Percentiles rank a stretch among this genome's conserved stretches.
Conservation (phyloP, 148 eudicot species). For the Chenopodium quinoa region DNA sequence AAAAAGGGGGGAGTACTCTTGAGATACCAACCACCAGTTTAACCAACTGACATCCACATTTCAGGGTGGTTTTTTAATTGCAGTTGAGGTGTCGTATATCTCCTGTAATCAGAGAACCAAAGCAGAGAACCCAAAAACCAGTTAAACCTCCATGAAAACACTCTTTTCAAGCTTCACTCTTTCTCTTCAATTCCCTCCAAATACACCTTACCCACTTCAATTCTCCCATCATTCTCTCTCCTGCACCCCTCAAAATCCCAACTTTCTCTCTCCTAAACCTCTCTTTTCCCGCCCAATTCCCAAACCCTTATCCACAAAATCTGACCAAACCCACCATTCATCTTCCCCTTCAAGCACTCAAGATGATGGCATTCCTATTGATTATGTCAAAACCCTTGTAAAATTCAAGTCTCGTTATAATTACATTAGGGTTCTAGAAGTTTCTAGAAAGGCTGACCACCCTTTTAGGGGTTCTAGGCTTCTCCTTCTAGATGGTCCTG, state of each 20-base stretch:
- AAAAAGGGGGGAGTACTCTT: no score
- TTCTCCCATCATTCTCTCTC: conserved; percentile 18
- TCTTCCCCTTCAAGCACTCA: conserved; percentile 24
- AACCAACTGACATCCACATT: no score
- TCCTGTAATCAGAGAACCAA: background rate
- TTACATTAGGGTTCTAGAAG: conserved; percentile 65
- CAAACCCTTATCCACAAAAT: conserved; percentile 20
- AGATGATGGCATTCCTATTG: conserved; percentile 64
- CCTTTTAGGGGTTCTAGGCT: conserved; percentile 78
- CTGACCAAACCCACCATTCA: conserved; percentile 29
- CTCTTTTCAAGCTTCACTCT: background rate
- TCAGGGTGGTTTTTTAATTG: no score
- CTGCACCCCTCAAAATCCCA: conserved; percentile 13
- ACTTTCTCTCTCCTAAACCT: conserved; percentile 13
- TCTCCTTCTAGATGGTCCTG: conserved; percentile 73
- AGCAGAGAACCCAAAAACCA: background rate
- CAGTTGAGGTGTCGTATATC: no score
- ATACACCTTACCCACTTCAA: conserved; percentile 9
- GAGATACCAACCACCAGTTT: no score
- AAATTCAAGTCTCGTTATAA: conserved; percentile 72
- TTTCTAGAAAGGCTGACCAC: conserved; percentile 67
- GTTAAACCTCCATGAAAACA: conserved; percentile 27
- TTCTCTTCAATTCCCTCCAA: conserved; percentile 16
- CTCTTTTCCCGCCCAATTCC: background rate
- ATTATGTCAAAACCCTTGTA: conserved; percentile 56